Evolutionary conservation across 208 protist species (phyloP).

Genomic region (Plasmodiophora brassicae): DNA sequence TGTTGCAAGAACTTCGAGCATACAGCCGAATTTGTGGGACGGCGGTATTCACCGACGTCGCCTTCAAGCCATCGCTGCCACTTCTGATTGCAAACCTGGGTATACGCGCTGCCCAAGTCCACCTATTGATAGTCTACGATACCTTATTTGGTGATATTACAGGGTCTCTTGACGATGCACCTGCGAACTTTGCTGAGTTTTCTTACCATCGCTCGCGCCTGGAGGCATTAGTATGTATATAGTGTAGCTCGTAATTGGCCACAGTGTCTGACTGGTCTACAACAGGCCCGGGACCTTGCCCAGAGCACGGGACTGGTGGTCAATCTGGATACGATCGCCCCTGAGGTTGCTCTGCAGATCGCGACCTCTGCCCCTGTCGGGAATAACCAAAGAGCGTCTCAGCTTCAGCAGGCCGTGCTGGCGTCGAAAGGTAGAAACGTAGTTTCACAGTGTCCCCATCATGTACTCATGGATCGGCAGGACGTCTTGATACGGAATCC

Average conservation of each 20-base stretch:
- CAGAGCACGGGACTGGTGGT: background rate
- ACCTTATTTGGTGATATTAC: too few relatives aligned
- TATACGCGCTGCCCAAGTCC: too few relatives aligned
- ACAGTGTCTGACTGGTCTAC: too few relatives aligned
- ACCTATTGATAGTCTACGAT: too few relatives aligned
- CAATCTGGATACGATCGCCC: background rate
- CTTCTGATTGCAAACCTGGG: background rate
- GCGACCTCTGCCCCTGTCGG: too few relatives aligned
- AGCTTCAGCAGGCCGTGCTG: background rate
- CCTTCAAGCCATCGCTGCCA: background rate
- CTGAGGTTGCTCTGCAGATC: background rate
- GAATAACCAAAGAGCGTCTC: background rate
- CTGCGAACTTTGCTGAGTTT: background rate
- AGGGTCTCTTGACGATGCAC: background rate
- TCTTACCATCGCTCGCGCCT: background rate
- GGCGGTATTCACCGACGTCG: background rate
- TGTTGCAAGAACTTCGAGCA: background rate
- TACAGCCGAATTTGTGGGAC: background rate
- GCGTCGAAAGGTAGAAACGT: background rate
- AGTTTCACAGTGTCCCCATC: too few relatives aligned
- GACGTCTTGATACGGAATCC: background rate
- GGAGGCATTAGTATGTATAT: background rate
- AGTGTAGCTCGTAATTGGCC: background rate
- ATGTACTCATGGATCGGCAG: too few relatives aligned
- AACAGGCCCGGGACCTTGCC: background rate